phyloP scores from a whole-genome alignment of 73 alveolate genomes.

The Durusdinium trenchii region DNA sequence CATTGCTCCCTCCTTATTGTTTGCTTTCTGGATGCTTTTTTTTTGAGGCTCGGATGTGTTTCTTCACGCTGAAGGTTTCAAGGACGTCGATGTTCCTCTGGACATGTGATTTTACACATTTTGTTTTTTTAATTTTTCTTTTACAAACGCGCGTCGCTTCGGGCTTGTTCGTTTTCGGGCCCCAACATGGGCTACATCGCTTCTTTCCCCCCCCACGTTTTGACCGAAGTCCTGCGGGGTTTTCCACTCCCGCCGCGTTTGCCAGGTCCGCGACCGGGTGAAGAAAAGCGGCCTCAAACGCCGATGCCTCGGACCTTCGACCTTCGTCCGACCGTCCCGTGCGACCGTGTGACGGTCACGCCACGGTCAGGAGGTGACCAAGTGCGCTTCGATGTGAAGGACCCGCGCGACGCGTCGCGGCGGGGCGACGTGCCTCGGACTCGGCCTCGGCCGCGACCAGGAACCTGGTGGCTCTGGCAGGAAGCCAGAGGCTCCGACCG shows the following conservation, averaged over 20 bases:
- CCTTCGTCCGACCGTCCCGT: neutral
- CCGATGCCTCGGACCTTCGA: neutral
- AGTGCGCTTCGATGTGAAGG: constrained; percentile 84
- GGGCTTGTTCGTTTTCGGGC: neutral
- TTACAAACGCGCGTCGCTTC: no score
- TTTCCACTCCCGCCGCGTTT: neutral
- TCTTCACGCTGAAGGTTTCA: constrained; percentile 79
- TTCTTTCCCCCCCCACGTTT: neutral
- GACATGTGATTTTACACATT: neutral
- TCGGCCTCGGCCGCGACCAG: no score
- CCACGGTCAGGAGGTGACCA: constrained; percentile 51
- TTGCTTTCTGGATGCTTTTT: neutral
- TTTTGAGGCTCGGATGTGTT: constrained; percentile 29
- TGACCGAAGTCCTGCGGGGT: no score
- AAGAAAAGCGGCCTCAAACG: constrained; percentile 83
- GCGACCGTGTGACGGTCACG: neutral
- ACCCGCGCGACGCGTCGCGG: neutral
- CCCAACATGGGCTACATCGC: neutral
- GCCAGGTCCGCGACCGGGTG: constrained; percentile 89
- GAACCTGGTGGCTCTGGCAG: neutral
- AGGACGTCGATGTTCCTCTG: constrained; percentile 21
- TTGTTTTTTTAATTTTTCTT: neutral
- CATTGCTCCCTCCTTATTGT: no score
- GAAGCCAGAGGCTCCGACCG: neutral
- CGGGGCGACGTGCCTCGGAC: no score